Conservation (phyloP, 2,329 filamentous ascomycete species). For the Ophiostoma fasciatum region DNA sequence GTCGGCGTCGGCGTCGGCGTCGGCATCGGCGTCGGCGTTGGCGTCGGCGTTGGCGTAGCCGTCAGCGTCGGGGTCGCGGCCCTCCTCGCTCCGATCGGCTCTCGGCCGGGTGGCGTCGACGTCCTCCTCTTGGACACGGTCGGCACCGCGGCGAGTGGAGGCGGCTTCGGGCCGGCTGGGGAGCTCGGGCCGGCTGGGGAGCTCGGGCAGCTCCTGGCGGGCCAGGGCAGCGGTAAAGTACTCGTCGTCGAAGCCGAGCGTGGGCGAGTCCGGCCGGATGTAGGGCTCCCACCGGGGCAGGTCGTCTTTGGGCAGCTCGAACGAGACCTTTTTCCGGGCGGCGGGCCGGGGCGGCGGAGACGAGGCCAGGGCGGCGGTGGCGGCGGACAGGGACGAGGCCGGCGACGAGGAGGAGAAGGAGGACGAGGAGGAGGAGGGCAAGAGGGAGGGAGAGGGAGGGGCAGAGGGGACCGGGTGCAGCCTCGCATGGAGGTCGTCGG, state of each 20-base stretch:
- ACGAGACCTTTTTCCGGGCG: conserved; percentile 28
- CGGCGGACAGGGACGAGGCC: too few species aligned
- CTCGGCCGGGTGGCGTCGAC: conserved; percentile 9
- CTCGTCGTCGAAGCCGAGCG: conserved; percentile 38
- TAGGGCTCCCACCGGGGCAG: conserved; percentile 27
- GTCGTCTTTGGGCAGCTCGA: conserved; percentile 23
- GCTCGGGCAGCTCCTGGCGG: conserved; percentile 15
- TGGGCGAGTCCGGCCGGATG: conserved; percentile 45
- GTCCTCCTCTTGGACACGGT: conserved; percentile 6
- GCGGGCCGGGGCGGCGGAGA: too few species aligned
- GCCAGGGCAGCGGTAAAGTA: conserved; percentile 17
- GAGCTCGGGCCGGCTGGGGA: conserved; percentile 11
- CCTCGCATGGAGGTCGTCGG: conserved; percentile 19
- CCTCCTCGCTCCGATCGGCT: too few species aligned
- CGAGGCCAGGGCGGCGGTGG: too few species aligned
- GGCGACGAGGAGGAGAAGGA: too few species aligned
- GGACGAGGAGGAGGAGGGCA: too few species aligned
- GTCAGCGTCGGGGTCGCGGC: too few species aligned
- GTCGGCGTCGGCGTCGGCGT: too few species aligned
- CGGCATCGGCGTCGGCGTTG: too few species aligned
- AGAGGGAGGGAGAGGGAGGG: neutral
- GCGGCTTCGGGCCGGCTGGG: too few species aligned
- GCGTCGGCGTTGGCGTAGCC: too few species aligned
- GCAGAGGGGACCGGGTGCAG: conserved; percentile 5
- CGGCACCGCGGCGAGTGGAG: too few species aligned